phyloP scores from a whole-genome alignment of 768 basidiomycete genomes.

The Serendipita sp. region DNA sequence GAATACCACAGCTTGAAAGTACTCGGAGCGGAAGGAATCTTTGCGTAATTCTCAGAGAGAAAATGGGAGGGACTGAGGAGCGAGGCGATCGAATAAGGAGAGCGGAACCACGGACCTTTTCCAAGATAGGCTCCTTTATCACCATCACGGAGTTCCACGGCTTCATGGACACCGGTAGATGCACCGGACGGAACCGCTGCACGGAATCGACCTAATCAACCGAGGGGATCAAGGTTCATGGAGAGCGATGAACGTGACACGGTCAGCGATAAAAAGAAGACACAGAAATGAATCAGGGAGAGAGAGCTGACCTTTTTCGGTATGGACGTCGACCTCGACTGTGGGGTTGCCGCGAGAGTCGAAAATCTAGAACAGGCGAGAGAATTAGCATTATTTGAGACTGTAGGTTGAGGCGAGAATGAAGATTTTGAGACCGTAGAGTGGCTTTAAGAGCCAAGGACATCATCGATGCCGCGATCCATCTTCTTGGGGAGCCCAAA shows the following conservation, averaged over 20 bases:
- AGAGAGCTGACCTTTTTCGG: slow-evolving; percentile 52
- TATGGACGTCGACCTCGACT: slow-evolving; percentile 84
- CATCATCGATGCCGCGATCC: neutral
- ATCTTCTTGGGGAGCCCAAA: too few relatives aligned
- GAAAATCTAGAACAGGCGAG: slow-evolving; percentile 56
- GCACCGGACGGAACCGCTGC: slow-evolving; percentile 96
- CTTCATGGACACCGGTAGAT: slow-evolving; percentile 95
- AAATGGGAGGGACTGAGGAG: neutral
- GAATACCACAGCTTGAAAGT: too few relatives aligned
- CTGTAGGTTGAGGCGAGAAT: neutral
- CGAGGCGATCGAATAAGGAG: neutral
- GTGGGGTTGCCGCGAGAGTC: slow-evolving; percentile 98
- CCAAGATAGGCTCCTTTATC: slow-evolving; percentile 88
- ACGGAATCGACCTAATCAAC: slow-evolving; percentile 63
- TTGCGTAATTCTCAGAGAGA: slow-evolving; percentile 6
- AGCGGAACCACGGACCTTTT: slow-evolving; percentile 48
- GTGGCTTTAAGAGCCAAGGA: neutral
- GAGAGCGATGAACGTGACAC: too few relatives aligned
- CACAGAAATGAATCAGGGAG: neutral
- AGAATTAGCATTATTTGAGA: neutral
- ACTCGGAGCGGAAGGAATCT: neutral
- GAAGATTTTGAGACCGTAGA: neutral
- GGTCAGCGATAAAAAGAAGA: neutral
- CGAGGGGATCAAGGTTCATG: slow-evolving; percentile 5
- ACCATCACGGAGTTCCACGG: slow-evolving; percentile 94